These are phyloP conservation scores for Vitis hybrid DNA, from an alignment of 177 flowering plant species.

Conservation along the genomic window DNA sequence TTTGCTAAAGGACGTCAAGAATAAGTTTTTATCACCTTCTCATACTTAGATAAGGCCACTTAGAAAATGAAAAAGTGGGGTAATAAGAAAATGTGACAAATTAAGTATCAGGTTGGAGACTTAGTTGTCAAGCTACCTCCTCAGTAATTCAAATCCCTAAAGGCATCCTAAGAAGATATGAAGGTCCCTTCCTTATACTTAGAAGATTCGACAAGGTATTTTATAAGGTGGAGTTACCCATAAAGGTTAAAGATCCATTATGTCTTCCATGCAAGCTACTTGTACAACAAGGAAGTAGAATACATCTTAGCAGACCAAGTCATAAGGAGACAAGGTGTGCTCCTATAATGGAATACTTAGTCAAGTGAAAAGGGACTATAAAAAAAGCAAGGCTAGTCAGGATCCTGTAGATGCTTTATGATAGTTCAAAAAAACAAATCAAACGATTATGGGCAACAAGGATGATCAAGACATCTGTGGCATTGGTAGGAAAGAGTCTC, in stretches of 20 bases:
- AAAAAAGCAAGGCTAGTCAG: not conserved
- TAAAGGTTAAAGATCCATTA: not conserved
- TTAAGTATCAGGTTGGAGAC: conserved; percentile 5
- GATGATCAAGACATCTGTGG: not conserved
- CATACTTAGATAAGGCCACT: not conserved
- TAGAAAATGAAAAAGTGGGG: conserved; percentile 13
- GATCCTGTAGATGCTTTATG: not conserved
- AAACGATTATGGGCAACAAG: not conserved
- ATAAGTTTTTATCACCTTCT: not conserved
- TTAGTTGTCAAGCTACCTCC: conserved; percentile 2
- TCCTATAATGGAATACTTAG: not conserved
- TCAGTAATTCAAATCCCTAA: not conserved
- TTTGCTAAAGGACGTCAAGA: not conserved
- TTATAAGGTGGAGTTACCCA: not conserved
- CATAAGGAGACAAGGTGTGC: too few relatives aligned
- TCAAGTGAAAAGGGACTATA: not conserved
- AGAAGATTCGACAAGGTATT: not conserved
- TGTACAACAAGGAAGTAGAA: too few relatives aligned
- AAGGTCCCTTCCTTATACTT: conserved; percentile 1
- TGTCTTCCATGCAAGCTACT: not conserved
- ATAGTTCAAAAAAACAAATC: not conserved
- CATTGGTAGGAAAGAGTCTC: not conserved
- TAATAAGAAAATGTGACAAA: not conserved
- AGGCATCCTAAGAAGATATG: not conserved
- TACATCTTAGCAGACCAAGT: too few relatives aligned